Evolutionary conservation across 345 rosid species (phyloP), one percentile per base, ranked within the genome.

Genomic region (Lepidium sativum): DNA sequence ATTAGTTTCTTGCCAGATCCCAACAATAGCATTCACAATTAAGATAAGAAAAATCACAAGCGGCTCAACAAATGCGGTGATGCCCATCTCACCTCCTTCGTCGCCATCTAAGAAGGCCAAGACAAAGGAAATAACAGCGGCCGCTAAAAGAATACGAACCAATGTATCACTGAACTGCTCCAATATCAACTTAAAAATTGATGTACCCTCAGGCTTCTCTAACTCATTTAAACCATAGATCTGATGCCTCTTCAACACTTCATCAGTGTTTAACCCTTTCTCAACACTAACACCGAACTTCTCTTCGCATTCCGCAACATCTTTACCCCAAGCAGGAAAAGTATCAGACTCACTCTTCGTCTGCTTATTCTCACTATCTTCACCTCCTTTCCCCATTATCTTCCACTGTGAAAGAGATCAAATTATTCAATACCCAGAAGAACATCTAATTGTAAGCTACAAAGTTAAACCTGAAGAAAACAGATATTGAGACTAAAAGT

Each of bases 51-150:
- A 91, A 52, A 91, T 91, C 42, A 91, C 96, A 68, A 92, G 75
- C 6, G 98, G 96, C 86, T 92, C 98, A 53, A 92, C 98, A 59
- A 89, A 92, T 0, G 96, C 92, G 0, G 96, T 88, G 18, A 92
- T 85, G 54, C 68, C 83, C 92, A 74, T 86, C 77, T 92, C 92
- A 42, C 89, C 95, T n/a, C 98, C 89, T 83, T 91, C 91, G 0
- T 88, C 88, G 4, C 98, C 95, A 71, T 91, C 96, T 57, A 52
- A 69, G 73, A 86, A 88, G 16, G 98, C 98, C 50, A 91, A 71
- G 23, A 91, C 83, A 63, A 92, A 89, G 0, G 96, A 92, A 20
- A 92, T 69, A 23, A 89, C 67, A 0, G 96, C 98, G 0, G 96
- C 98, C 41, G 74, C 90, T 39, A 89, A 64, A 33, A 92, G 79